Conservation (phyloP, 169 alveolate genomes). For the Plasmodium vivax region DNA sequence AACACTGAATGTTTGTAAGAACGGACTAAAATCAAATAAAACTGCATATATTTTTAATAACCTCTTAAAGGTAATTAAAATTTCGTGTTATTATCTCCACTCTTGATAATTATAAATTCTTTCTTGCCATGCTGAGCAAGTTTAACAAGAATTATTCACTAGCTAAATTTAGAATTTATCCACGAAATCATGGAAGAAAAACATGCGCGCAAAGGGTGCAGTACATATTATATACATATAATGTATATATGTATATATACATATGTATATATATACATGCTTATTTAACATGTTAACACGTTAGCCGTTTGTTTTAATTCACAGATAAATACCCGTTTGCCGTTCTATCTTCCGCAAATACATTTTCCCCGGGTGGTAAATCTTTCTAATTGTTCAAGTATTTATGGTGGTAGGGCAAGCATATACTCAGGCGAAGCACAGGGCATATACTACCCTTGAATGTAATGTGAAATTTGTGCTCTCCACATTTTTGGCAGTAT, state of each 20-base stretch:
- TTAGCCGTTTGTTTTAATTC: background rate
- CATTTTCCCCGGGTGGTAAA: background rate
- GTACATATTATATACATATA: background rate
- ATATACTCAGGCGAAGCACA: background rate
- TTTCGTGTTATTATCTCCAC: background rate
- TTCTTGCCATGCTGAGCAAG: background rate
- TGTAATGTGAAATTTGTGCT: background rate
- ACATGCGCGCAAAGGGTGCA: background rate
- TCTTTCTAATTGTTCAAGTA: background rate
- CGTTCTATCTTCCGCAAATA: background rate
- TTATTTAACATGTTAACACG: background rate
- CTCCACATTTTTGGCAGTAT: background rate
- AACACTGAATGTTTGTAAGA: background rate
- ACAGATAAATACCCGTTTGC: background rate
- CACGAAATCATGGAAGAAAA: background rate
- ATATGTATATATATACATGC: background rate
- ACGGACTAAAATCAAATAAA: background rate
- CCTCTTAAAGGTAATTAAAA: background rate
- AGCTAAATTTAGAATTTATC: background rate
- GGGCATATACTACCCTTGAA: background rate
- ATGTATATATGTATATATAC: too few relatives aligned
- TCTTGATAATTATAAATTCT: background rate
- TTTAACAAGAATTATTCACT: background rate
- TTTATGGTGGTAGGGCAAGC: background rate
- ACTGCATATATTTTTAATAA: background rate